Evolutionary conservation across 768 basidiomycete species (phyloP), one percentile per base, ranked within the genome.

Genomic region (Boletus reticuloceps): DNA sequence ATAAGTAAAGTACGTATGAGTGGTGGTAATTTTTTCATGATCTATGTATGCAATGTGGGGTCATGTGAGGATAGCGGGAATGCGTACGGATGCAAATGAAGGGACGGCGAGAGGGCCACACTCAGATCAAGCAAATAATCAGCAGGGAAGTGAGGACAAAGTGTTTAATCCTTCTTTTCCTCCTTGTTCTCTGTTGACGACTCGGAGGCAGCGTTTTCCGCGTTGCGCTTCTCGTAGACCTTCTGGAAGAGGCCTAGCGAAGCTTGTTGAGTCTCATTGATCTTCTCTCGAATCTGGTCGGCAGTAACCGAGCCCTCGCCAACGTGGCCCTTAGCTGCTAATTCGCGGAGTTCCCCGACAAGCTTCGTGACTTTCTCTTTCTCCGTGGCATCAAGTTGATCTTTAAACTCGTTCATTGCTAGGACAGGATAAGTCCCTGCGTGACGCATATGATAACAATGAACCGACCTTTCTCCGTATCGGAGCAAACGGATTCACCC

Each of bases 351-450:
- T 75, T 98, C 94, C 52, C 74, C 72, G 32, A 99, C 75, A 44
- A 96, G 88, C 73, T 88, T 88, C 50, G 86, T 75, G 62, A 99
- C 95, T 78, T 95, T 98, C 68, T 95, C 94, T 76, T 89, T 89
- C 82, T 99, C 97, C 3, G 85, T 72, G 8, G 83, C 83, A 61
- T 98, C 95, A 53, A 99, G 85, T 69, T 98, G 94, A 44, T 96
- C 92, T 80, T 95, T 94, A 84, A 98, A 98, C 76, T 99, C 97
- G 66, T 79, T 83, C 88, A 98, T 91, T 17, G 94, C 92, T 91
- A 63, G 6, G 36, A 13, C 32, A 9, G 50, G 4, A 22, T 67
- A 12, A 69, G 50, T 27, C 46, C 9, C 16, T 1, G 32, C 13
- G 5, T 5, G 17, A 34, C 13, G 0, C 10, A 32, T 13, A 25